A percentile compares a stretch with the other conserved stretches of the same genome.
Conservation (phyloP, 441 rosid genomes). For the Gossypium davidsonii region DNA sequence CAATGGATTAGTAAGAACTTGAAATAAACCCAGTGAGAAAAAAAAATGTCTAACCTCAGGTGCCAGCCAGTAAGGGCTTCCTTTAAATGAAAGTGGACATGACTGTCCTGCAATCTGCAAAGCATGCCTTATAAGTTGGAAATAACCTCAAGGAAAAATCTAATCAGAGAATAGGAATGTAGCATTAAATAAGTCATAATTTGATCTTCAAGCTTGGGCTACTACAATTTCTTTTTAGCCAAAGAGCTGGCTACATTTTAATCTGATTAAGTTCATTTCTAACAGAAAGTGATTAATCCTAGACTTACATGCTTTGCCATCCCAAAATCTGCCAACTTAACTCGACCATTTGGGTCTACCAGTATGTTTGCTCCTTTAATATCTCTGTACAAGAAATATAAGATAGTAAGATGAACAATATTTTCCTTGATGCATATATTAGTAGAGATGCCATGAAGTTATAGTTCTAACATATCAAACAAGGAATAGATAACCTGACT, state of each 20-base stretch:
- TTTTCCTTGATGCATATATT: not conserved
- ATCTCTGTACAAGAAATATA: constrained; percentile 38
- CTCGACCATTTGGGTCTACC: constrained; percentile 78
- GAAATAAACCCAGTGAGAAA: constrained; percentile 12
- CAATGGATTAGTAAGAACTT: not conserved
- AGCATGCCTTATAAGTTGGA: constrained; percentile 7
- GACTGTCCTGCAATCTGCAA: constrained; percentile 74
- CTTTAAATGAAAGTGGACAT: constrained; percentile 72
- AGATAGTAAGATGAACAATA: not conserved
- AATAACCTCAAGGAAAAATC: not conserved
- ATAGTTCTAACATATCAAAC: not conserved
- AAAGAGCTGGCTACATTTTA: not conserved
- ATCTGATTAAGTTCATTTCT: not conserved
- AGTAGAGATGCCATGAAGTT: not conserved
- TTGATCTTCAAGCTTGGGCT: not conserved
- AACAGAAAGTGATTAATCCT: constrained; percentile 13
- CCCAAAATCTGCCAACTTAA: constrained; percentile 81
- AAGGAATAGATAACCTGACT: constrained; percentile 12
- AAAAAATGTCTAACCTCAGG: constrained; percentile 50
- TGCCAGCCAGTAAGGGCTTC: constrained; percentile 89
- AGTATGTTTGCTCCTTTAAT: constrained; percentile 81
- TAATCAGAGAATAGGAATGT: not conserved
- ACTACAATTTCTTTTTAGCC: not conserved
- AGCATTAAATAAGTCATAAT: not conserved
- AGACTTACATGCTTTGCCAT: constrained; percentile 83